Conservation (phyloP, 202 grass and related monocot genomes). For the Carex arenaria region DNA sequence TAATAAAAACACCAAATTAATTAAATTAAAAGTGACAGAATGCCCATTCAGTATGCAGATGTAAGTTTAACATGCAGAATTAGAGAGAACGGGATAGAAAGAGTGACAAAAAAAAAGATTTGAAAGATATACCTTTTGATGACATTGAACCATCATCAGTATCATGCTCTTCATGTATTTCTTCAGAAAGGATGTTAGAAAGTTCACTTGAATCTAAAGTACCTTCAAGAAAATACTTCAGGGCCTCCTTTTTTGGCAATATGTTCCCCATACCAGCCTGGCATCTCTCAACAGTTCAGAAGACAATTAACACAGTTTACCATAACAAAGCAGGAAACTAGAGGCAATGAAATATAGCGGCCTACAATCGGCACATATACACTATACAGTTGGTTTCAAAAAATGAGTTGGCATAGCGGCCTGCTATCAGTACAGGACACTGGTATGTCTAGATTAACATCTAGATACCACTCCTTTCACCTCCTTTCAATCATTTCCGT, state of each 20-base stretch:
- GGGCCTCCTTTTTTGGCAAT: constrained; percentile 43
- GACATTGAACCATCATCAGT: constrained; percentile 8
- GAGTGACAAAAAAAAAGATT: neutral
- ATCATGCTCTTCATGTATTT: constrained; percentile 43
- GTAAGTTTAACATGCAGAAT: neutral
- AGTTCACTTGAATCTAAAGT: constrained; percentile 41
- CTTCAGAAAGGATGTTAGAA: constrained; percentile 43
- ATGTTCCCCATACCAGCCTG: constrained; percentile 42
- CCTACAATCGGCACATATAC: neutral
- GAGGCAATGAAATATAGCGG: neutral
- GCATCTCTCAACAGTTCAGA: constrained; percentile 10
- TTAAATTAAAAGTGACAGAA: neutral
- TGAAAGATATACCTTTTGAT: constrained; percentile 34
- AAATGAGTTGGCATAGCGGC: neutral
- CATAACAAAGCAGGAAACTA: neutral
- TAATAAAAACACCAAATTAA: neutral
- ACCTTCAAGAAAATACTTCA: constrained; percentile 70
- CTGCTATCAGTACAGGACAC: neutral
- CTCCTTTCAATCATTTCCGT: neutral
- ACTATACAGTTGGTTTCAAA: neutral
- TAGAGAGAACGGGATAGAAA: constrained; percentile 3
- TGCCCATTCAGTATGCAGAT: neutral
- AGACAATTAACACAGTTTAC: constrained; percentile 16
- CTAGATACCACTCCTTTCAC: neutral
- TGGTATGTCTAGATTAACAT: neutral